Evolutionary conservation across 192 early-diverging fungal species (phyloP).

Genomic region (Mortierella alpina): DNA sequence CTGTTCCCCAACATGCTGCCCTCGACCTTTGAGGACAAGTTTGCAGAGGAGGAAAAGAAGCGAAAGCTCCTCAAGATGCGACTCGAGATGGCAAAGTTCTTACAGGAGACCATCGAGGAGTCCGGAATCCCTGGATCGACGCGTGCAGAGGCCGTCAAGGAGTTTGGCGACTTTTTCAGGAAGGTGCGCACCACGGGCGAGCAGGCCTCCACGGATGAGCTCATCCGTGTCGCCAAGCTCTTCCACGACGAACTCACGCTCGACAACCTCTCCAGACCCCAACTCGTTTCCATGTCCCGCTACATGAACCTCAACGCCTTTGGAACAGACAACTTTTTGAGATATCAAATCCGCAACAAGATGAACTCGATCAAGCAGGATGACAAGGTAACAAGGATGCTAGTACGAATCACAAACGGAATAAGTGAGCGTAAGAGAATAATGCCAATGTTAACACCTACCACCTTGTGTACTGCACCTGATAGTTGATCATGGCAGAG

Average conservation of each 20-base stretch:
- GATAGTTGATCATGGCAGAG: slow-evolving; percentile 82
- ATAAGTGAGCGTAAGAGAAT: no score
- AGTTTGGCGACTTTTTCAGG: slow-evolving; percentile 80
- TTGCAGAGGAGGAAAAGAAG: slow-evolving; percentile 91
- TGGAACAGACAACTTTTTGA: slow-evolving; percentile 96
- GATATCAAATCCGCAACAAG: slow-evolving; percentile 90
- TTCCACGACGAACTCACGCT: slow-evolving; percentile 96
- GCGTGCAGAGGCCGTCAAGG: slow-evolving; percentile 71
- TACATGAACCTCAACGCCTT: slow-evolving; percentile 98
- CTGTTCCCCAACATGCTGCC: slow-evolving; percentile 98
- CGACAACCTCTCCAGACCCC: slow-evolving; percentile 92
- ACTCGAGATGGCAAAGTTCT: slow-evolving; percentile 93
- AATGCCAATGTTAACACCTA: no score
- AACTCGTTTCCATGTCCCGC: slow-evolving; percentile 93
- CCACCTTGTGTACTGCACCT: not conserved
- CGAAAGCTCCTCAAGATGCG: slow-evolving; percentile 91
- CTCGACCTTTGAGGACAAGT: slow-evolving; percentile 94
- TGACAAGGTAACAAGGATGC: slow-evolving; percentile 81
- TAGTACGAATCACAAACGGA: slow-evolving; percentile 43
- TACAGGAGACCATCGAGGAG: slow-evolving; percentile 96
- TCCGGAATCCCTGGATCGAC: slow-evolving; percentile 68
- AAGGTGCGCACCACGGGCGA: slow-evolving; percentile 88
- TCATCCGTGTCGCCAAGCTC: slow-evolving; percentile 85
- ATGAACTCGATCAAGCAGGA: slow-evolving; percentile 89
- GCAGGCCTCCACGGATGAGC: slow-evolving; percentile 83